These are phyloP conservation scores for Anthracocystis panici-leucophaei DNA, from an alignment of 1,284 basidiomycete species.

Conservation along the genomic window DNA sequence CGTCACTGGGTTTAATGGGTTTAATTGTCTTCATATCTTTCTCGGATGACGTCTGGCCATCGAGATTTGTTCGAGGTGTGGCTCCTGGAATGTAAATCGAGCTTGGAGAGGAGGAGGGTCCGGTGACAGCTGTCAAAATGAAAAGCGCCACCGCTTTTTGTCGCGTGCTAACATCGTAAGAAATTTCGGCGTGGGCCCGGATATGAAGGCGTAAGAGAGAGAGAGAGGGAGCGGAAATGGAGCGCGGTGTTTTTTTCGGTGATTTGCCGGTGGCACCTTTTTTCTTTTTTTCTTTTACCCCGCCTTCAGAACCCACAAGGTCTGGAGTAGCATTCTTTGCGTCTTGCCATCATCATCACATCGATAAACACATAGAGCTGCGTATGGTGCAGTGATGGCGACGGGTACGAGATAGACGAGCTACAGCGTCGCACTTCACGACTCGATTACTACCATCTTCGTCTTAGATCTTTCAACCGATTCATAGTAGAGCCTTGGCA, in stretches of 20 bases:
- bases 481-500: too few relatives aligned
- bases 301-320: not conserved
- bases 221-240: not conserved
- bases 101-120: not conserved
- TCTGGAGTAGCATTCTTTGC: not conserved
- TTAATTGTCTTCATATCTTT: too few relatives aligned
- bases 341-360: not conserved
- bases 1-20: too few relatives aligned
- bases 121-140: conserved; percentile 29
- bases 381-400: not conserved
- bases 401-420: not conserved
- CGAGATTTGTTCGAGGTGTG: too few relatives aligned
- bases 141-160: not conserved
- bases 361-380: not conserved
- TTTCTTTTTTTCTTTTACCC: conserved; percentile 22
- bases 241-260: conserved; percentile 22
- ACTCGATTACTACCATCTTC: too few relatives aligned
- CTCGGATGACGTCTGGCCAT: too few relatives aligned
- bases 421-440: not conserved
- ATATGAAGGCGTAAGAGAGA: not conserved
- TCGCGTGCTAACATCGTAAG: not conserved
- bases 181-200: not conserved
- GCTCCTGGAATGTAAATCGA: too few relatives aligned
- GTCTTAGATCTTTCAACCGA: too few relatives aligned
- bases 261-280: not conserved